Evolutionary conservation across 306 rosid genomes (phyloP), one percentile per base, ranked within the genome.

Genomic region (Abrus precatorius): DNA sequence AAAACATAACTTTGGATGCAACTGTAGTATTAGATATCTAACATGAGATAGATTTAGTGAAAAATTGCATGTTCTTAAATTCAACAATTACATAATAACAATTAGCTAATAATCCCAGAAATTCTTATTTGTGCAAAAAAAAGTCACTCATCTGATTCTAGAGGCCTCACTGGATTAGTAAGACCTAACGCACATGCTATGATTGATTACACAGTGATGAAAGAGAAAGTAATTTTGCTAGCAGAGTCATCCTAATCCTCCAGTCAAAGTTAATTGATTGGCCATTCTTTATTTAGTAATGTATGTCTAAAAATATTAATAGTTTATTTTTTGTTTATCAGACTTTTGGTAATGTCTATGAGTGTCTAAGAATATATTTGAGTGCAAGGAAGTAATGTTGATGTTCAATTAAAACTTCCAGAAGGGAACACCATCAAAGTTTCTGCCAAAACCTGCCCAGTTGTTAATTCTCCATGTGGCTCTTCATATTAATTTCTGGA

Each of bases 381-480:
- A 69, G 75, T 82, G 69, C n/a, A 47, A 67, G 72, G 73, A 76
- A 59, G 48, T 74, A 47, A 69, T 76, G 53, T 80, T 79, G 78
- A 29, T 49, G 77, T 77, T 74, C 78, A 83, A 76, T 75, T 76
- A 83, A 85, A 77, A 78, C 64, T 32, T 72, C 41, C 54, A 69
- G 48, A 29, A 61, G 41, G 9, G 64, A 57, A 52, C 70, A 54
- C 32, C 6, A 71, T 45, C 40, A 56, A 48, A 69, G 8, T 48
- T 62, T 76, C 41, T 45, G 48, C 69, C 64, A 41, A 30, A 32
- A 72, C 47, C 54, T 57, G 43, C 54, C 70, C 9, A 53, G 62
- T 79, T 86, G 60, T 85, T 74, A 74, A 77, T 33, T 69, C 5
- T 77, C 69, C 78, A 72, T 86, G 78, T 87, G 86, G 56, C 74